Evolutionary conservation across 2,329 filamentous ascomycete species (phyloP), one percentile per base, ranked within the genome.

Genomic region (Xylogone sp.): DNA sequence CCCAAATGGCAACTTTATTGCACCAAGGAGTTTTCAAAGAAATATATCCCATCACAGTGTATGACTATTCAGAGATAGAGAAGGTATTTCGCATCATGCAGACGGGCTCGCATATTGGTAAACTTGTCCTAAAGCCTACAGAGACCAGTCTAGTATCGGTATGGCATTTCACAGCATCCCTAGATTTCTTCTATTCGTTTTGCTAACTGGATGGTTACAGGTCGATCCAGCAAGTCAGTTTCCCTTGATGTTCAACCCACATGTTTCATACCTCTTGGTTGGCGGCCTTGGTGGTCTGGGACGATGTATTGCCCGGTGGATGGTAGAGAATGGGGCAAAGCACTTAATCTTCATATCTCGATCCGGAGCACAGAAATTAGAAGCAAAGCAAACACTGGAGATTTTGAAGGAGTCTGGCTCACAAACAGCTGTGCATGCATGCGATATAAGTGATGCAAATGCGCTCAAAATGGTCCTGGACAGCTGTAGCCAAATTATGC

Each of bases 261-360:
- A 62, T 8, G 65, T 60, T 6, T 58, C 64, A 4, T 74, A 73
- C 50, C 56, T 73, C 2, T 51, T 74, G 20, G 64, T 65, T 34
- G 73, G 73, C 47, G 72, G 73, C 8, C 62, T 71, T 1, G 71
- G 72, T 39, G 72, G 71, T 31, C 56, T 75, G 1, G 73, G 73
- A n/a, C 59, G 63, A 43, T 60, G 59, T 29, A 65, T 74, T 20
- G 62, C 68, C 5, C 53, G 45, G 9, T 71, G 67, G 66, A 65
- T 75, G 64, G 64, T 62, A 2, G 59, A 61, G 0, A 60, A 62
- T 43, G 71, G 71, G 1, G 72, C 73, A 4, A 59, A 59, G 22
- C 53, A 69, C 49, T 56, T 75, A 16, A 60, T 73, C n/a, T 64
- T 70, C 22, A 58, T 70, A 1, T 70, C 68, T 13, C 60, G 64